Percentiles rank a stretch among this genome's conserved stretches.
Evolutionary conservation across 495 filamentous ascomycete species (phyloP).

Genomic region (Daldinia loculata): DNA sequence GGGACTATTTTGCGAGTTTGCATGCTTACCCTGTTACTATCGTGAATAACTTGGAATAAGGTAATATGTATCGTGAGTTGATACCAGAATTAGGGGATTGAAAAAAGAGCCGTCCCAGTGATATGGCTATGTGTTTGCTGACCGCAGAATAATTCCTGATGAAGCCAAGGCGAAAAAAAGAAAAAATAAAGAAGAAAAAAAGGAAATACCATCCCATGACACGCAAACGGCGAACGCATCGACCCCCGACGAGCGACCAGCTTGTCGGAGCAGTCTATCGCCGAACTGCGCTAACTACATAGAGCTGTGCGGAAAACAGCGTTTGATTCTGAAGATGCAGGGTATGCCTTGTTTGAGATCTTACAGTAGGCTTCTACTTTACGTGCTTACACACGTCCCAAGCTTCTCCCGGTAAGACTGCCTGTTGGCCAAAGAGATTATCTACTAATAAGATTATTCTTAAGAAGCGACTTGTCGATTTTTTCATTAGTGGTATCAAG

Average conservation of each 20-base stretch:
- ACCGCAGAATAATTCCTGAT: conserved; percentile 24
- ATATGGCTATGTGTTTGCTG: conserved; percentile 22
- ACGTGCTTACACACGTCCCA: conserved; percentile 22
- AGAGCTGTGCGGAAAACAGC: conserved; percentile 14
- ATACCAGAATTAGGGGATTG: not conserved
- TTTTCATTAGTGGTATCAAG: conserved; percentile 13
- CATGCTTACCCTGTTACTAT: conserved; percentile 10
- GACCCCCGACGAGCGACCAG: conserved; percentile 14
- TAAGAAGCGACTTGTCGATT: not conserved
- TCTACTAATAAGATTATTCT: not conserved
- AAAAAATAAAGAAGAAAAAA: conserved; percentile 15
- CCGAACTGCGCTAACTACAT: conserved; percentile 20
- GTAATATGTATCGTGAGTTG: conserved; percentile 7
- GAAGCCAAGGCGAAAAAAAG: conserved; percentile 4
- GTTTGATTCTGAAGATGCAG: conserved; percentile 20
- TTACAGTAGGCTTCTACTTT: conserved; percentile 2
- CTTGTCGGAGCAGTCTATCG: conserved; percentile 12
- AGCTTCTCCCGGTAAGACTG: conserved; percentile 33
- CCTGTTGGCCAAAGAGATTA: conserved; percentile 22
- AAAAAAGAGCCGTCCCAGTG: conserved; percentile 15
- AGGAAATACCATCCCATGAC: conserved; percentile 5
- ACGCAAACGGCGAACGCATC: conserved; percentile 14
- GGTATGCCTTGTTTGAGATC: conserved; percentile 11
- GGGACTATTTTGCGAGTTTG: conserved; percentile 33
- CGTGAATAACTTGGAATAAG: conserved; percentile 8